Conservation (phyloP, 2,329 filamentous ascomycete species). For the Botrytis byssoidea region DNA sequence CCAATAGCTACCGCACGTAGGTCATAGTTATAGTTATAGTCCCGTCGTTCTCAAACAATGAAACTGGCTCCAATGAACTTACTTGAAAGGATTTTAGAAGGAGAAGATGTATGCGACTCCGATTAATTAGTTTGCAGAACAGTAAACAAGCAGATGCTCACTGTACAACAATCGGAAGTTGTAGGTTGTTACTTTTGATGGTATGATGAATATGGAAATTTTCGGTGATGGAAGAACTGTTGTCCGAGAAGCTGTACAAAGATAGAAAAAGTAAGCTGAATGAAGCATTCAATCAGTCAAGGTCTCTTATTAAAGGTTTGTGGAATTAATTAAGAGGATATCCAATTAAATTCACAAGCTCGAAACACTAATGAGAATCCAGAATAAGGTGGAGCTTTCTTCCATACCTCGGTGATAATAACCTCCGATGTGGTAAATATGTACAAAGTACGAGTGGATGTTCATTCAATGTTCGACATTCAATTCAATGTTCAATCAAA, state of each 20-base stretch:
- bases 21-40: slow-evolving; percentile 8
- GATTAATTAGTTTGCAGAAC: slow-evolving; percentile 14
- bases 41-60: slow-evolving; percentile 23
- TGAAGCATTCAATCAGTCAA: not conserved
- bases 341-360: not conserved
- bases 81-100: slow-evolving; percentile 23
- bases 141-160: slow-evolving; percentile 8
- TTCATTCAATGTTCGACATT: not conserved
- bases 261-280: slow-evolving; percentile 15
- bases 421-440: slow-evolving; percentile 13
- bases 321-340: not conserved
- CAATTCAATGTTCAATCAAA: not conserved
- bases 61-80: slow-evolving; percentile 33
- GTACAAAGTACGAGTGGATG: too few species aligned
- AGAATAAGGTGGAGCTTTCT: not conserved
- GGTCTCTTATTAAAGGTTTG: not conserved
- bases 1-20: slow-evolving; percentile 12
- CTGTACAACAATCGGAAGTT: slow-evolving; percentile 16
- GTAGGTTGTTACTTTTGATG: not conserved
- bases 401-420: slow-evolving; percentile 18
- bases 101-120: slow-evolving; percentile 26
- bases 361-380: not conserved
- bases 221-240: slow-evolving; percentile 24
- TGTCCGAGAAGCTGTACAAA: slow-evolving; percentile 20
- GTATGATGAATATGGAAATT: slow-evolving; percentile 17